phyloP scores from a whole-genome alignment of 768 basidiomycete species.

The Lactarius sp. region DNA sequence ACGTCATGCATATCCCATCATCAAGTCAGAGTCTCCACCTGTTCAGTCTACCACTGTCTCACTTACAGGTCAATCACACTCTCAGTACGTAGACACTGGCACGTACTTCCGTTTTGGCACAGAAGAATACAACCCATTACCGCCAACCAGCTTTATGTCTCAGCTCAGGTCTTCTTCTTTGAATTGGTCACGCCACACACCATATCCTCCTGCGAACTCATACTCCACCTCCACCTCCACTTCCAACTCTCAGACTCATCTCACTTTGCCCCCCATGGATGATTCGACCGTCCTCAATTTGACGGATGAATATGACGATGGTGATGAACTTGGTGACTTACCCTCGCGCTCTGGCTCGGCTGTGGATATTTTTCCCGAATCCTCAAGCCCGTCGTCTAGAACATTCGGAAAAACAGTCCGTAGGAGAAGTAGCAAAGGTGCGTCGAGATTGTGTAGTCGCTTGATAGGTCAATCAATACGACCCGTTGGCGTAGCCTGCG shows the following conservation, averaged over 20 bases:
- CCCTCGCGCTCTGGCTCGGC: conserved; percentile 30
- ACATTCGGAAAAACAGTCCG: conserved; percentile 52
- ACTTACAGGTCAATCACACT: background rate
- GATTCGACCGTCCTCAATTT: conserved; percentile 39
- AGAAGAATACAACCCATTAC: conserved; percentile 29
- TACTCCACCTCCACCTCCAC: conserved; percentile 1
- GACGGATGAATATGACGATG: conserved; percentile 61
- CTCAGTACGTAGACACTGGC: conserved; percentile 12
- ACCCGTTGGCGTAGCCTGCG: conserved; percentile 52
- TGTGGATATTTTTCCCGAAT: conserved; percentile 23
- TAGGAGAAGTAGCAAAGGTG: conserved; percentile 74
- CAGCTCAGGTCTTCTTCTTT: conserved; percentile 26
- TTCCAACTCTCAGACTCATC: conserved; percentile 12
- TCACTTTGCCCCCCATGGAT: conserved; percentile 14
- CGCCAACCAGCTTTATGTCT: conserved; percentile 24
- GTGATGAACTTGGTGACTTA: conserved; percentile 48
- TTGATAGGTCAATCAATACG: background rate
- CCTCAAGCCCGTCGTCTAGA: conserved; percentile 26
- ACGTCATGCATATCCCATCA: background rate
- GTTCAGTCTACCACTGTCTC: conserved; percentile 14
- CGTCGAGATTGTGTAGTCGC: conserved; percentile 3
- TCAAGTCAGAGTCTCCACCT: conserved; percentile 25
- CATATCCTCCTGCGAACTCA: conserved; percentile 3
- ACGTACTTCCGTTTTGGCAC: conserved; percentile 27
- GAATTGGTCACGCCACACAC: conserved; percentile 9